Conservation (phyloP, 2,329 filamentous ascomycete genomes). For the Xylariaceae sp. region DNA sequence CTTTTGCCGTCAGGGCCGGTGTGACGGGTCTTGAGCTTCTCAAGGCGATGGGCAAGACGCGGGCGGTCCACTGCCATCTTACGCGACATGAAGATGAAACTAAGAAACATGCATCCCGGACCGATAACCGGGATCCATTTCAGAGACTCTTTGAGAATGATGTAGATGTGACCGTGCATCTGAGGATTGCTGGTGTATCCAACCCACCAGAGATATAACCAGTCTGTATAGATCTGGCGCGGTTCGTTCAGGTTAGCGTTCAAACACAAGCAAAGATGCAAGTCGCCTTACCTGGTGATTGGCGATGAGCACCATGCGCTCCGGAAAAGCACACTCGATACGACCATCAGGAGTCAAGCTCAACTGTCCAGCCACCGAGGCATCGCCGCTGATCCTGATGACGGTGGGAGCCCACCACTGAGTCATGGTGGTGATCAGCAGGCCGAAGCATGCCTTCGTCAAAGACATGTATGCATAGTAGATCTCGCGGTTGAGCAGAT, state of each 20-base stretch:
- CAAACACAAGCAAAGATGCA: background rate
- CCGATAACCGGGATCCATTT: constrained; percentile 77
- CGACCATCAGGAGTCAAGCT: constrained; percentile 63
- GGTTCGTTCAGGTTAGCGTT: constrained; percentile 19
- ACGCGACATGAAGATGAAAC: constrained; percentile 87
- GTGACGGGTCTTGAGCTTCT: constrained; percentile 58
- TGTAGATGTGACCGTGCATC: constrained; percentile 83
- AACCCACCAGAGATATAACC: constrained; percentile 91
- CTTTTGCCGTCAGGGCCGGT: constrained; percentile 48
- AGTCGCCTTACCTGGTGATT: constrained; percentile 65
- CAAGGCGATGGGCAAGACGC: constrained; percentile 67
- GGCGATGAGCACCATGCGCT: constrained; percentile 75
- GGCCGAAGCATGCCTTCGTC: constrained; percentile 78
- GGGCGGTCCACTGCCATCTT: constrained; percentile 79
- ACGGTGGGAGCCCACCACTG: constrained; percentile 83
- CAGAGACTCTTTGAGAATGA: constrained; percentile 83
- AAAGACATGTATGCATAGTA: constrained; percentile 85
- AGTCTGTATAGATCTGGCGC: constrained; percentile 73
- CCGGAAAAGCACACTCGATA: constrained; percentile 73
- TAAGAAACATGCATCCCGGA: constrained; percentile 76
- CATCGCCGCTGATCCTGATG: constrained; percentile 78
- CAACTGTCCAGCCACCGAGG: constrained; percentile 71
- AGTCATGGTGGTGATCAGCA: constrained; percentile 73
- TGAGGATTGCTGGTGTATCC: constrained; percentile 71
- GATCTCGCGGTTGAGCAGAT: constrained; percentile 67